Percentiles rank a stretch among this genome's conserved stretches.
phyloP scores from a whole-genome alignment of 805 yeast species.

The Ascoidea rubescens region DNA sequence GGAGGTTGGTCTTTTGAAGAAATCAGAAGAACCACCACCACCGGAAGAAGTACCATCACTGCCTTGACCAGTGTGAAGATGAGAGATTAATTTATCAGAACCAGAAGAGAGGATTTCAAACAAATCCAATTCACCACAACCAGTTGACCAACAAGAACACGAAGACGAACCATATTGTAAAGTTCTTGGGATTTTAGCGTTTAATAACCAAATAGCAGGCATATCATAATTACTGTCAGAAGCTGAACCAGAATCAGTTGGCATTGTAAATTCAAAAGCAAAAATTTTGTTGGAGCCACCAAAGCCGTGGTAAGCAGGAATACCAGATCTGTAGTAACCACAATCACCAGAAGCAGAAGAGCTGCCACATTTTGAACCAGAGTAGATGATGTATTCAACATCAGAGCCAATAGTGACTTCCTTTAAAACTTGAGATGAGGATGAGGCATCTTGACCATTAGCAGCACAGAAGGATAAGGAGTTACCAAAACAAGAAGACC shows the following conservation, averaged over 20 bases:
- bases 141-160: constrained; percentile 94
- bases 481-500: constrained; percentile 81
- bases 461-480: constrained; percentile 75
- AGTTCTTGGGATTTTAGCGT: constrained; percentile 94
- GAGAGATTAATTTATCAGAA: constrained; percentile 59
- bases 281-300: constrained; percentile 76
- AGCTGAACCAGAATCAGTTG: constrained; percentile 41
- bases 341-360: constrained; percentile 33
- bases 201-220: constrained; percentile 97
- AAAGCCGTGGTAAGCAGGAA: constrained; percentile 93
- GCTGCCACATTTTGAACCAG: constrained; percentile 47
- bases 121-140: constrained; percentile 96
- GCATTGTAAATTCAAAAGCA: constrained; percentile 91
- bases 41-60: constrained; percentile 36
- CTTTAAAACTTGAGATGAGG: constrained; percentile 50
- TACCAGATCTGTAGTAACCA: constrained; percentile 76
- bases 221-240: constrained; percentile 61
- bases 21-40: constrained; percentile 86
- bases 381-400: constrained; percentile 71
- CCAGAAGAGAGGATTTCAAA: constrained; percentile 80
- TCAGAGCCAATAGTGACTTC: constrained; percentile 61
- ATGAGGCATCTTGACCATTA: constrained; percentile 65
- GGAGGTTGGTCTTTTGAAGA: constrained; percentile 72
- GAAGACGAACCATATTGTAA: constrained; percentile 73
- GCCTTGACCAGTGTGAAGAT: constrained; percentile 79